Evolutionary conservation across 2,329 filamentous ascomycete genomes (phyloP).

Genomic region (Colletotrichum higginsianum): DNA sequence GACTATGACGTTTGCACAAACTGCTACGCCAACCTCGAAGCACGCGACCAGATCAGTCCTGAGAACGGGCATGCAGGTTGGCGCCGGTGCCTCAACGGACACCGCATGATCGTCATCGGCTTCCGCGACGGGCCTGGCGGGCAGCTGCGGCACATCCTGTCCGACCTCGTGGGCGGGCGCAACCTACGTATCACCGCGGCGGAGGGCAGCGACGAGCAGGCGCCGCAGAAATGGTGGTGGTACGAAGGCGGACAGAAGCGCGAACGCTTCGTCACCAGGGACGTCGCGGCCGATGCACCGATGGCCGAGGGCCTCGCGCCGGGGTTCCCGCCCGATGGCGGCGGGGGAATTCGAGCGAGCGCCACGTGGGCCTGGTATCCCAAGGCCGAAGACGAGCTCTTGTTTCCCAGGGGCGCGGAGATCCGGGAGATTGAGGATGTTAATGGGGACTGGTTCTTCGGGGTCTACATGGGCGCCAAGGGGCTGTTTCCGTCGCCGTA

Average conservation of each 20-base stretch:
- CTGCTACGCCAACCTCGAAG: constrained; percentile 81
- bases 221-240: constrained; percentile 69
- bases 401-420: constrained; percentile 88
- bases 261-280: constrained; percentile 64
- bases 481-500: constrained; percentile 88
- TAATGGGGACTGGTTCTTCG: constrained; percentile 92
- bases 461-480: constrained; percentile 84
- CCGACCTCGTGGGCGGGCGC: constrained; percentile 84
- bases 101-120: constrained; percentile 86
- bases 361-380: constrained; percentile 88
- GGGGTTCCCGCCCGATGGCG: constrained; percentile 82
- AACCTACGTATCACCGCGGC: constrained; percentile 74
- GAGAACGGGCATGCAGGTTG: constrained; percentile 87
- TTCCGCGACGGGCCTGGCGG: constrained; percentile 80
- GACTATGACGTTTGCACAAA: constrained; percentile 88
- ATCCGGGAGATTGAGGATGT: constrained; percentile 87
- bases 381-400: constrained; percentile 78
- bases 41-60: constrained; percentile 74
- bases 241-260: constrained; percentile 55
- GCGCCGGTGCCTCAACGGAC: constrained; percentile 84
- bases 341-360: constrained; percentile 73
- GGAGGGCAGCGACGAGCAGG: constrained; percentile 47
- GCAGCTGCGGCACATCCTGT: constrained; percentile 76
- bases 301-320: constrained; percentile 49
- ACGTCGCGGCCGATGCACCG: constrained; percentile 64